Base-by-base conservation (phyloP, 2,329 filamentous ascomycete genomes). In the Hypoxylon sp. region DNA sequence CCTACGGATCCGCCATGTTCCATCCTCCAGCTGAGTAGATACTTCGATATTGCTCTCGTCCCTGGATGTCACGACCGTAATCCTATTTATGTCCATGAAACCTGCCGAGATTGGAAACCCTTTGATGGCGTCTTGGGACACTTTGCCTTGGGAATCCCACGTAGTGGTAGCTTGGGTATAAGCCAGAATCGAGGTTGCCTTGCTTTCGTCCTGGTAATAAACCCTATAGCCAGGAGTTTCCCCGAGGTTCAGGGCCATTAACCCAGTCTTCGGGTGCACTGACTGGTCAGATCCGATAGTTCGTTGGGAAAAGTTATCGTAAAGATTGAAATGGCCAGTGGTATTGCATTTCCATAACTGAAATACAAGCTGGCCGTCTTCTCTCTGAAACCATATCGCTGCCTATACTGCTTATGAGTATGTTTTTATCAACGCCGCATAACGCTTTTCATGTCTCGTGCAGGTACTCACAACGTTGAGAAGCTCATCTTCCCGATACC, bases 261-360 rank as follows among this genome's bases (percentile, higher is more conserved):
- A 13, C 6, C 49, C 49, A 7, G 25, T 51, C 13, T 3, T 20
- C n/a, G 25, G n/a, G 27, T 51, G n/a, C 1, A 51, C 27, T 7
- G n/a, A 17, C 27, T 30, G 25, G 27, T 10, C 6, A 6, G 25
- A 13, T 37, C 44, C 17, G 44, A 63, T 31, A 13, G 55, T 53
- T 59, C 65, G 64, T 3, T 55, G 53, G 13, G 54, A 44, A 17
- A 33, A 6, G 2, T 3, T 25, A 11, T 37, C 25, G 7, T 13
- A 10, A 1, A 53, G 42, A 17, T 64, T 46, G 61, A 66, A 61
- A 30, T 71, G 58, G 0, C 70, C 70, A 2, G 57, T 71, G 2
- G 31, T 40, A 33, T 69, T 64, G 37, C 70, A 72, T 10, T 53
- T 48, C 37, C 40, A 72, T 7, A 68, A 10, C 20, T 44, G 22